Percentiles rank a stretch among this genome's conserved stretches.
Conservation (phyloP, 1,284 basidiomycete species). For the Xanthoconium separans region DNA sequence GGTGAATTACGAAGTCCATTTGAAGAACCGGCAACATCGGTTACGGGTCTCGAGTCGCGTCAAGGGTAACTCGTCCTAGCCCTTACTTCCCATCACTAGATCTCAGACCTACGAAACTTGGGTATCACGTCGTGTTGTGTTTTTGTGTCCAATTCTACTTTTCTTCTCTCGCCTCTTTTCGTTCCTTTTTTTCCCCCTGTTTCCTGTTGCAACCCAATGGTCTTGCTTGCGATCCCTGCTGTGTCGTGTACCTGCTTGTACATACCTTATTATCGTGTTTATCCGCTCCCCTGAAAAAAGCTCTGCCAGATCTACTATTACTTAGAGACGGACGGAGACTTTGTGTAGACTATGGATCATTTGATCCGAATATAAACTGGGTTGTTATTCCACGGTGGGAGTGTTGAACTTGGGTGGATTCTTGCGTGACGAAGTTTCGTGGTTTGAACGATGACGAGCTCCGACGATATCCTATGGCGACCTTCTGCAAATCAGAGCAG, state of each 20-base stretch:
- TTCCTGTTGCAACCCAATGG: slow-evolving; percentile 14
- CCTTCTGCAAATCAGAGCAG: slow-evolving; percentile 17
- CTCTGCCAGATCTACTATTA: neutral
- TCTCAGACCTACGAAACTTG: slow-evolving; percentile 7
- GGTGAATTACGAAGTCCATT: slow-evolving; percentile 90
- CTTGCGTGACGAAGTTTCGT: neutral
- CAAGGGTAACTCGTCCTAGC: slow-evolving; percentile 22
- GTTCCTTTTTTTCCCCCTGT: neutral
- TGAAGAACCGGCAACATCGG: slow-evolving; percentile 75
- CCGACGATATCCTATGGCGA: slow-evolving; percentile 16
- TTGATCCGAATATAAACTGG: slow-evolving; percentile 3
- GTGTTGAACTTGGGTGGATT: neutral
- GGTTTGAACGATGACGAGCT: neutral
- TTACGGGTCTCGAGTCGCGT: slow-evolving; percentile 49
- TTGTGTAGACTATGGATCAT: slow-evolving; percentile 7
- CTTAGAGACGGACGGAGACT: neutral
- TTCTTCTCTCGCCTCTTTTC: neutral
- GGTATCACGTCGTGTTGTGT: slow-evolving; percentile 6
- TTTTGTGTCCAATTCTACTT: slow-evolving; percentile 6
- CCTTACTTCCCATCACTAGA: neutral
- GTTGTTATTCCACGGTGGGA: neutral
- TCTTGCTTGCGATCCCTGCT: slow-evolving; percentile 27
- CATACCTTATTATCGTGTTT: slow-evolving; percentile 38
- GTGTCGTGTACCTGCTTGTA: slow-evolving; percentile 35
- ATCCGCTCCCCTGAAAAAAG: slow-evolving; percentile 15